A percentile compares a stretch with the other conserved stretches of the same genome.
Conservation (phyloP, 106 monocot species). For the Alisma plantagoaquatica region DNA sequence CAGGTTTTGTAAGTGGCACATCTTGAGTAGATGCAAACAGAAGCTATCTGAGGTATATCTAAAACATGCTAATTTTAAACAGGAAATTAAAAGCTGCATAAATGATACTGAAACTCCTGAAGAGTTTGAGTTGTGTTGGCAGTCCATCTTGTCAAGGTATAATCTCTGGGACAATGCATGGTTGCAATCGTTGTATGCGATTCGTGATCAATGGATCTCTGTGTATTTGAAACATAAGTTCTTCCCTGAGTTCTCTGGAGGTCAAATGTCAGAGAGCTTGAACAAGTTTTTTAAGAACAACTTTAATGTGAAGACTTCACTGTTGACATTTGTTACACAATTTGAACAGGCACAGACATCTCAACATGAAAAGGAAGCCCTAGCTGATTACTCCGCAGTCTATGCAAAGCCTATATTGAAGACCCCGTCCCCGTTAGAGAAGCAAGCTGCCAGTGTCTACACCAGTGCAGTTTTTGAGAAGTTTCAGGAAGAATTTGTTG, state of each 20-base stretch:
- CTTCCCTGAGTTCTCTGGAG: conserved; percentile 53
- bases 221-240: conserved; percentile 55
- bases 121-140: conserved; percentile 82
- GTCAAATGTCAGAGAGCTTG: conserved; percentile 54
- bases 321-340: conserved; percentile 43
- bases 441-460: conserved; percentile 62
- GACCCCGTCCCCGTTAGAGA: conserved; percentile 83
- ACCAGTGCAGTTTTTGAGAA: conserved; percentile 73
- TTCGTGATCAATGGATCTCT: conserved; percentile 45
- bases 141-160: conserved; percentile 51
- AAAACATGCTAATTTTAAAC: conserved; percentile 41
- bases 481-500: conserved; percentile 88
- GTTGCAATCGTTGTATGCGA: conserved; percentile 48
- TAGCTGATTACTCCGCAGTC: conserved; percentile 51
- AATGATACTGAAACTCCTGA: conserved; percentile 42
- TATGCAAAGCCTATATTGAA: conserved; percentile 51
- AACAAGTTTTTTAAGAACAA: conserved; percentile 89
- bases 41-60: conserved; percentile 66
- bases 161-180: conserved; percentile 79
- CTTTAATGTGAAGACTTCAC: conserved; percentile 58
- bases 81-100: conserved; percentile 61
- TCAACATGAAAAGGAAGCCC: conserved; percentile 72
- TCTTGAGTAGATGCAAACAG: conserved; percentile 79
- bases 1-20: conserved; percentile 73
- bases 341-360: conserved; percentile 56